A percentile compares a stretch with the other conserved stretches of the same genome.
phyloP scores from a whole-genome alignment of 768 basidiomycete genomes.

The Suillus variegatus region DNA sequence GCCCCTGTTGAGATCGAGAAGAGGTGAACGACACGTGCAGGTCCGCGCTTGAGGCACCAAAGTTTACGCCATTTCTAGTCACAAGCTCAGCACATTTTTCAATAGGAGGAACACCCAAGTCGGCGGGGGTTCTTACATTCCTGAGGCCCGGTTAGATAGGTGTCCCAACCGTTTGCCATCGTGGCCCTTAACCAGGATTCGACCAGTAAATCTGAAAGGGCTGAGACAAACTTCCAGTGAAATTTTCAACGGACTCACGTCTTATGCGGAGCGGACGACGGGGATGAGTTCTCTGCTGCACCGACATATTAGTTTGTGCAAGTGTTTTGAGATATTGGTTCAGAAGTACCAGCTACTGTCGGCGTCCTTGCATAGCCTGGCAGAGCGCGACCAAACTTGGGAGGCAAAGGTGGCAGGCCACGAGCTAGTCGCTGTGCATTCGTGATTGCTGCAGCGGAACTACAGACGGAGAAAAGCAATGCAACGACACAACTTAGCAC shows the following conservation, averaged over 20 bases:
- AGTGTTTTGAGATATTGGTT: background rate
- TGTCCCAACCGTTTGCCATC: constrained; percentile 34
- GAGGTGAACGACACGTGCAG: constrained; percentile 35
- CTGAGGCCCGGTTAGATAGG: constrained; percentile 33
- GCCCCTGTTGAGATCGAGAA: constrained; percentile 21
- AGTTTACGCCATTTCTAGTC: constrained; percentile 38
- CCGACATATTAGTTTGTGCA: background rate
- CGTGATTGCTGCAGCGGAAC: constrained; percentile 28
- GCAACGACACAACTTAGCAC: constrained; percentile 20
- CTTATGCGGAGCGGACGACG: constrained; percentile 9
- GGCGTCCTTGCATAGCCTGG: constrained; percentile 29
- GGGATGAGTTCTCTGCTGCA: constrained; percentile 1
- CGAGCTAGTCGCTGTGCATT: constrained; percentile 47
- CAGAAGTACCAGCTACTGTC: constrained; percentile 24
- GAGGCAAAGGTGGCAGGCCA: constrained; percentile 42
- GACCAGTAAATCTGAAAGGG: constrained; percentile 31
- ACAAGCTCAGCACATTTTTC: background rate
- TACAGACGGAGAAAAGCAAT: constrained; percentile 22
- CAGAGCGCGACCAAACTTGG: constrained; percentile 31
- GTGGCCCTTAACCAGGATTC: constrained; percentile 36
- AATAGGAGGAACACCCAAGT: background rate
- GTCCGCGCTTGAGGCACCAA: constrained; percentile 29
- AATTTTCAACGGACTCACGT: constrained; percentile 21
- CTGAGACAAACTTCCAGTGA: constrained; percentile 4
- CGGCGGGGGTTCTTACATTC: constrained; percentile 20